phyloP scores from a whole-genome alignment of 495 filamentous ascomycete genomes.

The Podospora pseudoanserina region DNA sequence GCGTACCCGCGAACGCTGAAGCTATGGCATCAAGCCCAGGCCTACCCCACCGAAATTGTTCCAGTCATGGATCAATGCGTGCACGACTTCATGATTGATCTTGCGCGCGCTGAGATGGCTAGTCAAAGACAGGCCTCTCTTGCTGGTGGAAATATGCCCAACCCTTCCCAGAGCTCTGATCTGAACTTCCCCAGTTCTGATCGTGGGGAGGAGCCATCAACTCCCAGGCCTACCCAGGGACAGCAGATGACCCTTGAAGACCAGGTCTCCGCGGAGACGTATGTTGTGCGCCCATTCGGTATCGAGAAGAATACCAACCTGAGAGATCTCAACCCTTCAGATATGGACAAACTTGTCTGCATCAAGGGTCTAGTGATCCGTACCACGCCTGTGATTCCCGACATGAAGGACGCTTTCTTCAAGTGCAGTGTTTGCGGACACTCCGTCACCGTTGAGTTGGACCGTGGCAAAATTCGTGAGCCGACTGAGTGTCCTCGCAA shows the following conservation, averaged over 20 bases:
- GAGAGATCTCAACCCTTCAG: slow-evolving; percentile 88
- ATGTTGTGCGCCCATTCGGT: slow-evolving; percentile 87
- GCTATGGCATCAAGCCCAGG: slow-evolving; percentile 89
- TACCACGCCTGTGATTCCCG: slow-evolving; percentile 91
- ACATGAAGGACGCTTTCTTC: slow-evolving; percentile 96
- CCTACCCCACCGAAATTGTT: slow-evolving; percentile 92
- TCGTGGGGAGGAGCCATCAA: slow-evolving; percentile 47
- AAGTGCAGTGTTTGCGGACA: slow-evolving; percentile 89
- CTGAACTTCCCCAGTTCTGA: slow-evolving; percentile 74
- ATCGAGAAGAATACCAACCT: slow-evolving; percentile 84
- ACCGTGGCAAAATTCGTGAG: slow-evolving; percentile 93
- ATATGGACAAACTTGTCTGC: slow-evolving; percentile 94
- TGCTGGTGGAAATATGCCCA: slow-evolving; percentile 40
- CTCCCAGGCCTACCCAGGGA: slow-evolving; percentile 29
- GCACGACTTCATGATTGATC: slow-evolving; percentile 89
- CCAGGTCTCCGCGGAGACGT: slow-evolving; percentile 66
- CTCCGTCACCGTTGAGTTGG: slow-evolving; percentile 83
- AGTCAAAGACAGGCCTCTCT: slow-evolving; percentile 54
- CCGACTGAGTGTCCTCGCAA: slow-evolving; percentile 83
- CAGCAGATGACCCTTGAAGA: slow-evolving; percentile 45
- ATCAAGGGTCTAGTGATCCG: slow-evolving; percentile 97
- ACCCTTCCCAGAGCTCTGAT: slow-evolving; percentile 59
- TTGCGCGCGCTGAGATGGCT: slow-evolving; percentile 77
- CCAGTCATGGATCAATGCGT: slow-evolving; percentile 93
- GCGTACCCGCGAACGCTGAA: slow-evolving; percentile 88